Evolutionary conservation across 2,329 filamentous ascomycete species (phyloP).

Genomic region (Sclerotinia sclerotiorum): DNA sequence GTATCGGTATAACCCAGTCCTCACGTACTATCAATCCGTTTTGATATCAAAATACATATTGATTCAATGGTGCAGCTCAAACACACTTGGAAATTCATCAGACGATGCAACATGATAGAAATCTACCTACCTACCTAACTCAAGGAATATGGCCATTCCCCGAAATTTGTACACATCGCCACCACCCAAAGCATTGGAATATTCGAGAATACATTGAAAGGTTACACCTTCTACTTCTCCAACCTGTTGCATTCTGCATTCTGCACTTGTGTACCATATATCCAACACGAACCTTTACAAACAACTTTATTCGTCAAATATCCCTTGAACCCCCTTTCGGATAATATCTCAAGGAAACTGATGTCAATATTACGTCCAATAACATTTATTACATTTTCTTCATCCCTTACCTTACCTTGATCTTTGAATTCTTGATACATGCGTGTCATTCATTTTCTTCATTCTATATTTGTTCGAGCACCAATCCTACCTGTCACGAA

Average conservation of each 20-base stretch:
- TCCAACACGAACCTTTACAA: neutral
- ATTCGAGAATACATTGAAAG: conserved; percentile 1
- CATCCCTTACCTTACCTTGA: neutral
- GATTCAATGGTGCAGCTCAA: neutral
- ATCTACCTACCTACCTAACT: neutral
- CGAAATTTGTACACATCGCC: conserved; percentile 5
- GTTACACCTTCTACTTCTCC: neutral
- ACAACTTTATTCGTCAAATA: neutral
- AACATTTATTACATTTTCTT: neutral
- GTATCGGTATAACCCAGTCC: neutral
- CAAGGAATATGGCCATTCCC: neutral
- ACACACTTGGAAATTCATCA: neutral
- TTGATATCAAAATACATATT: neutral
- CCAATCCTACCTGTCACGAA: neutral
- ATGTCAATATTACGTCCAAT: neutral
- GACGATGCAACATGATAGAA: conserved; percentile 10
- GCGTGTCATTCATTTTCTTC: neutral
- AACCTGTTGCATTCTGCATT: neutral
- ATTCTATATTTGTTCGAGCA: neutral
- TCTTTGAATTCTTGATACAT: neutral
- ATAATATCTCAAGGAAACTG: neutral
- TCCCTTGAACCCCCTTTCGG: neutral
- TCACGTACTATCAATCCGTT: neutral
- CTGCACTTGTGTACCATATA: neutral
- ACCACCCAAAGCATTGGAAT: neutral